Base-by-base conservation (phyloP, 2,329 filamentous ascomycete species). In the Aureobasidium musti region DNA sequence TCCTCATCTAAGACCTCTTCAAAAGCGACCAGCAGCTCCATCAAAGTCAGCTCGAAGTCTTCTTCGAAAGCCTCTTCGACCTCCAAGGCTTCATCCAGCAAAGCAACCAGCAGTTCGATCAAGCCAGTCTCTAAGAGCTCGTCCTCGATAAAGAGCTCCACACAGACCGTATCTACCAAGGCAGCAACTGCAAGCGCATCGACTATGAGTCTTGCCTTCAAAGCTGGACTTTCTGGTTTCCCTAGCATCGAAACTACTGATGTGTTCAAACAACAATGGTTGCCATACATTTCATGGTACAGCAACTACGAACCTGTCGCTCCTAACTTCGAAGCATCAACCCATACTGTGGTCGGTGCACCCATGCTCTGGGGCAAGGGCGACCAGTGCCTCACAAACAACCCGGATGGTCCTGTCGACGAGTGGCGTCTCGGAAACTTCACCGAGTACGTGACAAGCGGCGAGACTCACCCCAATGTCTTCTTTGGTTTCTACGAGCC, bases 401-500 rank as follows among this genome's bases (percentile, higher is more conserved):
- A 70, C 59, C 70, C 70, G 19, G 49, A 68, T 23, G 70, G 69
- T 39, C 64, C 66, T 23, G 63, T 65, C 37, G 49, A 68, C 45
- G 53, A 66, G 1, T 54, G 67, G 26, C 67, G 72, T 37, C 67
- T 72, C 30, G 49, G 23, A 5, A 67, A 68, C 65, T 73, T 71
- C 68, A 68, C 70, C 45, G 43, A 33, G 23, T 60, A 66, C 33
- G 63, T 73, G 19, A 59, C 70, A 10, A 43, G 65, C 63, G 68
- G 67, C 60, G 52, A 65, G 45, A 71, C 68, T 49, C 33, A 61
- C 14, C 72, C 72, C 0, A 52, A 68, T 8, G 71, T 73, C 60
- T 73, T 74, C 70, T 73, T 74, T 66, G 73, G 73, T 21, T 75
- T 75, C 68, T 74, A 73, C 70, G 72, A 74, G 57, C 73, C 72